Base-by-base conservation (phyloP, 2,329 filamentous ascomycete species). In the Cladosporium cucumerinum region DNA sequence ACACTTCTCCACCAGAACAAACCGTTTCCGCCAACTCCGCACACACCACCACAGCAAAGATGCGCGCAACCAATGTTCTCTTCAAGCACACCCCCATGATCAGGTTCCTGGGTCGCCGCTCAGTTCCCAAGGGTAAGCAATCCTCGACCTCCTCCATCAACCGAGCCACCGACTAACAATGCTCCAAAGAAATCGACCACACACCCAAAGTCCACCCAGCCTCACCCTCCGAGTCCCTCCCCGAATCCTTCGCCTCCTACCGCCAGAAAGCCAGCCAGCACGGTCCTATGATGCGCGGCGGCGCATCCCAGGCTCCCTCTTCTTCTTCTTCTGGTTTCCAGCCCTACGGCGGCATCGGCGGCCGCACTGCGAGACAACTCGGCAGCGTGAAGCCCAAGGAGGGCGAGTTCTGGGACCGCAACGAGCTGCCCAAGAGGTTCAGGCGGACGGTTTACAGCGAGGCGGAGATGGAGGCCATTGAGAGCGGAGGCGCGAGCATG, bases 401-500 rank as follows among this genome's bases (percentile, higher is more conserved):
- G 73, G 94, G 94, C 71, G 82, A 92, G 77, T 92, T 85, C 79
- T 97, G 97, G 76, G 95, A 98, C 79, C 87, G 93, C 72, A 91
- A 87, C 71, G 91, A 99, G 80, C 87, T 99, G 26, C 94, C 95
- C 21, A 77, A 83, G 68, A 87, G 94, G 72, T 99, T 97, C 86
- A 87, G 89, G 74, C 86, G 92, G 69, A 82, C 86, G 57, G 85
- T 87, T 14, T 90, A 93, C 80, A 89, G 86, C 43, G 79, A 88
- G 71, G 88, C 88, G 51, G 95, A 99, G 85, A 99, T 99, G 66
- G 95, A 98, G 78, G 93, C 93, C 25, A 86, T 99, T 74, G 93
- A 97, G 86, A 95, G 92, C 64, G 95, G 93, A 63, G 95, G 95
- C 65, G 95, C 94, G 36, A 89, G 86, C 55, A 64, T 75, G 69